Evolutionary conservation across 768 basidiomycete species (phyloP), one percentile per base, ranked within the genome.

Genomic region (Lentinula edodes): DNA sequence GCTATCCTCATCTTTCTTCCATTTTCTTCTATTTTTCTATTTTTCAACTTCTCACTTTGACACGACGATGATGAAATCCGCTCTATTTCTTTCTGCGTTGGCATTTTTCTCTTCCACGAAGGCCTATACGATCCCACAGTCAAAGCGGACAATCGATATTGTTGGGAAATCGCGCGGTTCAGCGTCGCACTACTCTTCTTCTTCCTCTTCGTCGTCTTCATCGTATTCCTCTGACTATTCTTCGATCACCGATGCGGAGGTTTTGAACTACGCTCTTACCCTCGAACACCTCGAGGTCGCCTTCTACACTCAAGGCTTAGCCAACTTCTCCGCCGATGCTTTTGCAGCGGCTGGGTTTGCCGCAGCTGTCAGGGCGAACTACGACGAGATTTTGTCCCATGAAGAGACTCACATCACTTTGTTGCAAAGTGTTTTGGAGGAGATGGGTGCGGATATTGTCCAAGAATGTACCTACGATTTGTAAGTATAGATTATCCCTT

Each of bases 381-480:
- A 83, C 65, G 65, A 70, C 18, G 78, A 89, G 69, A 83, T 89
- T 59, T 70, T 71, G 32, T 70, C 75, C 35, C 86, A 89, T 69
- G 85, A 88, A 67, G 54, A 66, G 35, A 71, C 72, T 8, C 88
- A 90, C 71, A 83, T 85, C 63, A 67, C 75, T 7, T 77, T 83
- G 67, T 74, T 89, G 51, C 68, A 74, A 9, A 83, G 81, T 5
- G 77, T 76, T 23, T 72, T 81, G 12, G 79, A 81, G 1, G 73
- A 72, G 34, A 69, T 75, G 6, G 75, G 74, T 0, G 69, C 62
- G 1, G 62, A 67, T 35, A 78, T 82, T 10, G 75, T 81, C 9
- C 58, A 79, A 66, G 74, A 83, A 2, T 90, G 89, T 75, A 71
- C 76, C 16, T 90, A 90, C 70, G 66, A 66, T 52, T 87, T 89